phyloP scores from a whole-genome alignment of 2,329 filamentous ascomycete species.

The Sordariomycetes sp. region DNA sequence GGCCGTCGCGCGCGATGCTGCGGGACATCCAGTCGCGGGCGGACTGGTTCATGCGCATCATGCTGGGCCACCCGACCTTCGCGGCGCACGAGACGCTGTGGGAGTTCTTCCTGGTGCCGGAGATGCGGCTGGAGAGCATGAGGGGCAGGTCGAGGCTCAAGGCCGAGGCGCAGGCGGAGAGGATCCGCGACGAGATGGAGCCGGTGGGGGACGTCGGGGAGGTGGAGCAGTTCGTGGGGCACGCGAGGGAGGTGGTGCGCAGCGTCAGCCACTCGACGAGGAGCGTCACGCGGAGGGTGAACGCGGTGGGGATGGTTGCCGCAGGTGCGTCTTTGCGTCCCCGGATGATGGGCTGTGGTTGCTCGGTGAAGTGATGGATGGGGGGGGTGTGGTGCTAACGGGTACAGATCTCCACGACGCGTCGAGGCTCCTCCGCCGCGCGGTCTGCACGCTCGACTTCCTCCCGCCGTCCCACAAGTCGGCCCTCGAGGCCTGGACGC shows the following conservation, averaged over 20 bases:
- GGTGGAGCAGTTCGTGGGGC: slow-evolving; percentile 85
- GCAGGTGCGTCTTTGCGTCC: slow-evolving; percentile 5
- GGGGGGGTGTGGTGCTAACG: background rate
- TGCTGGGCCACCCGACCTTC: slow-evolving; percentile 85
- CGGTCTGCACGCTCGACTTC: slow-evolving; percentile 48
- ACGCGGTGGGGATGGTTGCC: slow-evolving; percentile 40
- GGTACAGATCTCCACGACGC: slow-evolving; percentile 61
- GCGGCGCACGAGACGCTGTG: slow-evolving; percentile 94
- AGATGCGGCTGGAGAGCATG: slow-evolving; percentile 84
- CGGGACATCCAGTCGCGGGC: slow-evolving; percentile 80
- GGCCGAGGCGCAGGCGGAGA: slow-evolving; percentile 71
- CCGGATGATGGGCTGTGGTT: background rate
- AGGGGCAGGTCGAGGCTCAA: slow-evolving; percentile 80
- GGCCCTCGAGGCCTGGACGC: slow-evolving; percentile 64
- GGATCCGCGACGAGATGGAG: slow-evolving; percentile 78
- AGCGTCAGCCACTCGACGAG: slow-evolving; percentile 75
- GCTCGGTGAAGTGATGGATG: background rate
- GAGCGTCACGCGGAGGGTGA: slow-evolving; percentile 69
- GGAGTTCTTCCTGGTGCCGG: slow-evolving; percentile 97
- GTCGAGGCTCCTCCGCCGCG: slow-evolving; percentile 40
- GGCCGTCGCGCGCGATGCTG: slow-evolving; percentile 76
- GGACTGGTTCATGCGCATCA: slow-evolving; percentile 77
- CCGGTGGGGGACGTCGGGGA: slow-evolving; percentile 76
- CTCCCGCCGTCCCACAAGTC: slow-evolving; percentile 57
- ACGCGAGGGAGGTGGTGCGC: slow-evolving; percentile 82